phyloP scores from a whole-genome alignment of 140 eudicot species.

The Erigeron philadelphicus region DNA sequence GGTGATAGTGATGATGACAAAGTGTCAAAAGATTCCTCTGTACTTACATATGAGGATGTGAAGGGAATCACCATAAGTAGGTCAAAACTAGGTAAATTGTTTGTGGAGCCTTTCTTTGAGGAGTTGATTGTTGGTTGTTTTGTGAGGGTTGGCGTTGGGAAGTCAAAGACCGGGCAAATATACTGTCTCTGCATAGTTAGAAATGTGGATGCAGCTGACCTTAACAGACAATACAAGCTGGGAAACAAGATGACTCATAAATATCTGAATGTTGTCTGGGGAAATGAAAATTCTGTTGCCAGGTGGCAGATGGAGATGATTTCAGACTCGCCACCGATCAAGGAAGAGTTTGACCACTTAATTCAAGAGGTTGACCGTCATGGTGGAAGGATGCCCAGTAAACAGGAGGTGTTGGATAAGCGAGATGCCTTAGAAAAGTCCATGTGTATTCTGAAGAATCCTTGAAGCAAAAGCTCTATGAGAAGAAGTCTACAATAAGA shows the following conservation, averaged over 20 bases:
- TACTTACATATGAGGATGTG: slow-evolving; percentile 58
- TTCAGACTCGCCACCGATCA: slow-evolving; percentile 73
- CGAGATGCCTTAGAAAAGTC: slow-evolving; percentile 75
- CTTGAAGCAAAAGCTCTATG: slow-evolving; percentile 91
- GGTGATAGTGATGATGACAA: slow-evolving; percentile 62
- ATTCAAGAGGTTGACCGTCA: slow-evolving; percentile 80
- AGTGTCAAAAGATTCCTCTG: neutral
- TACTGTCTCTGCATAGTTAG: slow-evolving; percentile 80
- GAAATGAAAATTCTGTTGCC: slow-evolving; percentile 82
- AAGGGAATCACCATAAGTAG: slow-evolving; percentile 74
- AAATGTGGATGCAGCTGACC: slow-evolving; percentile 86
- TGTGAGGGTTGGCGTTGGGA: slow-evolving; percentile 87
- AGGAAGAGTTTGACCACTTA: slow-evolving; percentile 79
- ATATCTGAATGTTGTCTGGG: slow-evolving; percentile 83
- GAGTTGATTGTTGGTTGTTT: slow-evolving; percentile 87
- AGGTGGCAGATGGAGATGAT: slow-evolving; percentile 99
- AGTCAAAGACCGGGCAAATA: slow-evolving; percentile 64
- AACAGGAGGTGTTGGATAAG: slow-evolving; percentile 71
- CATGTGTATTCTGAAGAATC: slow-evolving; percentile 83
- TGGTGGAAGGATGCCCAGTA: slow-evolving; percentile 76
- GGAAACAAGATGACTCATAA: slow-evolving; percentile 77
- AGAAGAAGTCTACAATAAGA: slow-evolving; percentile 85
- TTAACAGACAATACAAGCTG: slow-evolving; percentile 65
- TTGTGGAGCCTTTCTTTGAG: slow-evolving; percentile 93
- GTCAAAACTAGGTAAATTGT: slow-evolving; percentile 84